These are phyloP conservation scores for Trichoderma polysporum DNA, from an alignment of 2,329 filamentous ascomycete species.

Conservation along the genomic window DNA sequence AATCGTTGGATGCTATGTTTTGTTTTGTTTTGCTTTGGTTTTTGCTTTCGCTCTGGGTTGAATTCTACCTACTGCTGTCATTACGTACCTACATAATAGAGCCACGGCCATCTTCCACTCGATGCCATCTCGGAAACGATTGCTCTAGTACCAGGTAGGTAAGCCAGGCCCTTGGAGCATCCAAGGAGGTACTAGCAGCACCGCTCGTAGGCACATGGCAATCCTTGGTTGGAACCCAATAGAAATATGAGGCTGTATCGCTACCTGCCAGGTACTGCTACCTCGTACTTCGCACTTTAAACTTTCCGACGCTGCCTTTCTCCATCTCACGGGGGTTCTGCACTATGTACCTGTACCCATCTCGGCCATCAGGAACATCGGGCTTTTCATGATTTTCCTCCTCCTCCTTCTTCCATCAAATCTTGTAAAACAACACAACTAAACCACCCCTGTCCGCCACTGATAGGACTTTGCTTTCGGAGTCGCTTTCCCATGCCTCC, in stretches of 20 bases:
- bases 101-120: background rate
- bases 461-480: background rate
- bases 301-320: constrained; percentile 12
- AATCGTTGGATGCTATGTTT: too few relatives aligned
- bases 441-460: background rate
- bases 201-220: background rate
- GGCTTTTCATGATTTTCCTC: background rate
- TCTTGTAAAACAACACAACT: background rate
- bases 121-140: background rate
- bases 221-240: background rate
- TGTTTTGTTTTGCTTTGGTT: too few relatives aligned
- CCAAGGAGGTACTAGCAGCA: background rate
- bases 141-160: background rate
- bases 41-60: background rate
- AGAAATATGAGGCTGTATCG: constrained; percentile 3
- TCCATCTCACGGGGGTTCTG: constrained; percentile 5
- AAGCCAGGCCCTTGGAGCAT: background rate
- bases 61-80: background rate
- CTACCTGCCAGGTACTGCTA: background rate
- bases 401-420: background rate
- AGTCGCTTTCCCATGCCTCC: background rate
- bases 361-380: background rate
- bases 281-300: background rate
- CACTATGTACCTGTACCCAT: background rate
- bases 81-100: background rate